A percentile compares a stretch with the other conserved stretches of the same genome.
phyloP scores from a whole-genome alignment of 73 alveolate genomes.

The Effrenium voratum region DNA sequence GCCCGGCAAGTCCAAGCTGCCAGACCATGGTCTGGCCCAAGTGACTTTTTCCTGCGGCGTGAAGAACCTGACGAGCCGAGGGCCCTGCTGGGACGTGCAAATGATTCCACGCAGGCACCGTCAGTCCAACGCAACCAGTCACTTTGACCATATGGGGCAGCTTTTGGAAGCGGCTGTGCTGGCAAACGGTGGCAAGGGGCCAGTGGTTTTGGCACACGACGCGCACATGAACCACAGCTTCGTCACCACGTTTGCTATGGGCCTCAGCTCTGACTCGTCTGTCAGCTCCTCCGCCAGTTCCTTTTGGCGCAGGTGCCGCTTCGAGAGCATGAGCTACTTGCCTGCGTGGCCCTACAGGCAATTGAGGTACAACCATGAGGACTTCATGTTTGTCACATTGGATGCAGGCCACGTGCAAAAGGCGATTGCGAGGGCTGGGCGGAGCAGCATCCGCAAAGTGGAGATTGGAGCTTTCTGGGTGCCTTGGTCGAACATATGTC shows the following conservation, averaged over 20 bases:
- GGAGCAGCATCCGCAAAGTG: not conserved
- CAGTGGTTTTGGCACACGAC: not conserved
- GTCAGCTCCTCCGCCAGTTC: not conserved
- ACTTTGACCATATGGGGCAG: not conserved
- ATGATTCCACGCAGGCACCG: not conserved
- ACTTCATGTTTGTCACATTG: not conserved
- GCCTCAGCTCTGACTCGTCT: not conserved
- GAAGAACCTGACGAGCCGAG: not conserved
- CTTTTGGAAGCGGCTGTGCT: not conserved
- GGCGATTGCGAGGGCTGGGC: not conserved
- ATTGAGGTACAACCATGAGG: not conserved
- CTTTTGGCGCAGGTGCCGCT: not conserved
- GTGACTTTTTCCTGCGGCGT: not conserved
- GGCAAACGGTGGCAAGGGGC: not conserved
- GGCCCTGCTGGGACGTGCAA: constrained; percentile 17
- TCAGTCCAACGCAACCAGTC: not conserved
- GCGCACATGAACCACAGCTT: not conserved
- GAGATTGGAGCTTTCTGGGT: not conserved
- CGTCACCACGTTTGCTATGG: not conserved
- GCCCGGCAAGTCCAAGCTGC: too few relatives aligned
- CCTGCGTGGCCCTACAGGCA: not conserved
- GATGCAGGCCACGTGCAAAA: constrained; percentile 32
- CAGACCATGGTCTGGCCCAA: not conserved
- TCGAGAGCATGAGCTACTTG: not conserved
- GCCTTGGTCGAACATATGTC: not conserved